phyloP scores from a whole-genome alignment of 768 basidiomycete species.

The Suillus hirtellus region DNA sequence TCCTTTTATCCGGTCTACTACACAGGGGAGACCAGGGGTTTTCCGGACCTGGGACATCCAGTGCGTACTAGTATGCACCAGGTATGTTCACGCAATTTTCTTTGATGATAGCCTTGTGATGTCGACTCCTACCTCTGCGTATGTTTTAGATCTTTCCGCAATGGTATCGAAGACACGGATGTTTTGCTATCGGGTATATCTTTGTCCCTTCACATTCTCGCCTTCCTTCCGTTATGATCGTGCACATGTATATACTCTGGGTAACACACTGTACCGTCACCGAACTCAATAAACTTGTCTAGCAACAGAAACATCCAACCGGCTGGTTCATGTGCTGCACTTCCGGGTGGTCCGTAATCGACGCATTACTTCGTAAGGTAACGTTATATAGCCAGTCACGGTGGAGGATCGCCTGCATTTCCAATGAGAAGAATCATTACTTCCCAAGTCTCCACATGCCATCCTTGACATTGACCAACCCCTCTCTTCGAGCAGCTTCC shows the following conservation, averaged over 20 bases:
- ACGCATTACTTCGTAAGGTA: no score
- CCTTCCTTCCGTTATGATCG: neutral
- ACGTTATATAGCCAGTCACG: no score
- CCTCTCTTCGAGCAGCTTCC: constrained; percentile 79
- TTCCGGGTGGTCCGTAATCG: neutral
- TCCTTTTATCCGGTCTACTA: neutral
- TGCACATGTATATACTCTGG: neutral
- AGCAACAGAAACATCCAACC: neutral
- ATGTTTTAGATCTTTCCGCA: neutral
- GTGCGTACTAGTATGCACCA: neutral
- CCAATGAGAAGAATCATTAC: neutral
- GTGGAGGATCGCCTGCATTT: no score
- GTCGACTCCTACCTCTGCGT: neutral
- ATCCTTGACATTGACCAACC: constrained; percentile 66
- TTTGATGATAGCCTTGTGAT: neutral
- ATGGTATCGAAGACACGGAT: neutral
- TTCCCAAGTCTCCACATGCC: constrained; percentile 64
- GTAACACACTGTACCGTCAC: neutral
- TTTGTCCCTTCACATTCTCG: neutral
- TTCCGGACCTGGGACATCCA: neutral
- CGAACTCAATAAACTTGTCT: neutral
- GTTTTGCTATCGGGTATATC: neutral
- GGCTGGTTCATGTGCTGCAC: neutral
- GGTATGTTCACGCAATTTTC: neutral
- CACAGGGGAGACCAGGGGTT: neutral